phyloP scores from a whole-genome alignment of 1,139 yeast species.

The Hanseniaspora uvarum region DNA sequence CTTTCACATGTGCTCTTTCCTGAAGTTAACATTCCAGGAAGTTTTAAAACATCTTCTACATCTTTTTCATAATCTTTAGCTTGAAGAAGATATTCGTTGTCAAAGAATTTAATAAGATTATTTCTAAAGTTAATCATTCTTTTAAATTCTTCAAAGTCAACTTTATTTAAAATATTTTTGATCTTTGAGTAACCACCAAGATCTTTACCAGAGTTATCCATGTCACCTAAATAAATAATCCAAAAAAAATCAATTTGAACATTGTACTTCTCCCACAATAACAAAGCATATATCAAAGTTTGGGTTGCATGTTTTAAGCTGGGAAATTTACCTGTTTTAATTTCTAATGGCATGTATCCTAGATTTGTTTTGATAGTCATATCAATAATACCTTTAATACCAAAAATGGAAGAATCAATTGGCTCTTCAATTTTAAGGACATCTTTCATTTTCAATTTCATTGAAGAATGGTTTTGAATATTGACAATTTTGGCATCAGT shows the following conservation, averaged over 20 bases:
- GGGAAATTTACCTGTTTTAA: constrained; percentile 67
- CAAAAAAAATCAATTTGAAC: constrained; percentile 55
- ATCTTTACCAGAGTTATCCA: constrained; percentile 32
- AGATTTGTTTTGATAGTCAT: constrained; percentile 63
- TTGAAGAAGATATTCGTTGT: background rate
- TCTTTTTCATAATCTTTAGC: background rate
- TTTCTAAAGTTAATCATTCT: constrained; percentile 62
- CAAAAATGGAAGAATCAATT: constrained; percentile 83
- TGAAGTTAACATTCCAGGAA: constrained; percentile 50
- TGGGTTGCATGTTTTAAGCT: constrained; percentile 74
- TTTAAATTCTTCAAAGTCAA: constrained; percentile 47
- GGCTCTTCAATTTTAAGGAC: constrained; percentile 81
- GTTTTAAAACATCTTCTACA: constrained; percentile 26
- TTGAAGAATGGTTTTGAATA: constrained; percentile 37
- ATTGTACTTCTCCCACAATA: constrained; percentile 71
- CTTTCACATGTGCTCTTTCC: constrained; percentile 50
- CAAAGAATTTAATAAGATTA: constrained; percentile 50
- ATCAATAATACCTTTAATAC: constrained; percentile 85
- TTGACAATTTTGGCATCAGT: constrained; percentile 27
- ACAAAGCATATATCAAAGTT: constrained; percentile 69
- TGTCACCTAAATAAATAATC: constrained; percentile 56
- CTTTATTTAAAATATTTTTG: constrained; percentile 26
- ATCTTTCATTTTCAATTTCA: constrained; percentile 47
- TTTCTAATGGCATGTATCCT: constrained; percentile 65
- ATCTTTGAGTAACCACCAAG: constrained; percentile 41